Base-by-base conservation (phyloP, 108 stramenopile species). In the Discostella pseudostelligera region DNA sequence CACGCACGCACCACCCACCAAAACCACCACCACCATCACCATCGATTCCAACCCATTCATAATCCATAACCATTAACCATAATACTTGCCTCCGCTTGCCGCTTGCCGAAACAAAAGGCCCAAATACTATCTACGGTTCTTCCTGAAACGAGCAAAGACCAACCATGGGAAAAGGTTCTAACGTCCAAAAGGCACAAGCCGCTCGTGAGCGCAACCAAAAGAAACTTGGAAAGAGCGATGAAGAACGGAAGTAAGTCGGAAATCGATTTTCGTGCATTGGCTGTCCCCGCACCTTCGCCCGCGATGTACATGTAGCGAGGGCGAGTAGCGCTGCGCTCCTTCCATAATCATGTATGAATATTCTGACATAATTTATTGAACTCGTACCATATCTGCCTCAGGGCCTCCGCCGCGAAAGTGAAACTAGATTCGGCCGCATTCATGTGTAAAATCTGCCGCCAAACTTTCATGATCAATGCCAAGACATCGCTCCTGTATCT, bases 381-480 rank as follows among this genome's bases (percentile, higher is more conserved):
- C 49, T 11, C 49, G 11, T 25, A 11, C 49, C 4, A 1, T 24
- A 8, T 50, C 21, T 13, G 12, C 21, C 11, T 21, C 53, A 54
- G 79, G 70, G 93, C 89, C 49, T 87, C 93, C 40, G 35, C 75
- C 8, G 81, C 51, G 35, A 94, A 94, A 76, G 87, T 87, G 22
- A 76, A 65, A 36, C 63, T 74, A 55, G 93, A 94, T 70, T 78
- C 89, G 8, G 49, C 74, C 19, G 90, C 89, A 40, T 89, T 81
- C 65, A 87, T 84, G 76, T 94, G 93, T 76, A 73, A 77, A 44
- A 60, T 91, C 16, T 94, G 93, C 76, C 63, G 76, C 29, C 89
- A 91, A 68, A 94, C 89, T 10, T 94, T 94, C 79, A 91, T 94
- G 93, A 84, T 90, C n/a, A 94, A 91, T 62, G 81, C 87, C 53